Evolutionary conservation across 192 early-diverging fungal genomes (phyloP), one percentile per base, ranked within the genome.

Genomic region (Podila horticola): DNA sequence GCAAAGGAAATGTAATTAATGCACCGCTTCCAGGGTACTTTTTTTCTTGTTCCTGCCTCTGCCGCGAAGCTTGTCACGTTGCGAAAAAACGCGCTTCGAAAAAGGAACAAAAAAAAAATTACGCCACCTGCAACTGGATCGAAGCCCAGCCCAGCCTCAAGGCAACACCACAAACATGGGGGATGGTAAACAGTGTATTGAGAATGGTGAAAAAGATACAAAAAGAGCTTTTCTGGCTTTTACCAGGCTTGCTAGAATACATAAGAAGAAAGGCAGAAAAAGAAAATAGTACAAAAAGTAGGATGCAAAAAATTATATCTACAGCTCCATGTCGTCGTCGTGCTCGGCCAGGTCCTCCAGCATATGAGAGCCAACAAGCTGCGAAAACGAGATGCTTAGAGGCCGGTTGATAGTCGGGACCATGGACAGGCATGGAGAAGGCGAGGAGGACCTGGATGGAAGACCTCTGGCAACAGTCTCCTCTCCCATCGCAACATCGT

Each of bases 261-360:
- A 24, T 1, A 26, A 55, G 8, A 55, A 6, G 49, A 50, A 50
- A 19, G 49, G 11, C 49, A 20, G 49, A 4, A 24, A 55, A 1
- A 26, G n/a, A n/a, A 55, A 55, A 55, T 0, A 5, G n/a, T 55
- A 24, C n/a, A 55, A 20, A 55, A 52, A 52, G 10, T 8, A 55
- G 19, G 51, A 24, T 55, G 51, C 52, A 55, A 55, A 26, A 30
- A 49, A 28, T 38, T 58, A 62, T 30, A 50, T 28, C 2, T 31
- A 81, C 17, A 81, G 71, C 51, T 81, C 77, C 77, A 81, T 81
- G 49, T 81, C 77, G 17, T 81, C 77, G 9, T 81, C 77, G 19
- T 72, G 71, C 51, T 79, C 76, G 9, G 77, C 30, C 17, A 81
- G 45, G 22, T 81, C 62, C 20, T 66, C 77, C 19, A 81, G 57